phyloP scores from a whole-genome alignment of 1,284 basidiomycete genomes.

The Moniliophthora roreri region DNA sequence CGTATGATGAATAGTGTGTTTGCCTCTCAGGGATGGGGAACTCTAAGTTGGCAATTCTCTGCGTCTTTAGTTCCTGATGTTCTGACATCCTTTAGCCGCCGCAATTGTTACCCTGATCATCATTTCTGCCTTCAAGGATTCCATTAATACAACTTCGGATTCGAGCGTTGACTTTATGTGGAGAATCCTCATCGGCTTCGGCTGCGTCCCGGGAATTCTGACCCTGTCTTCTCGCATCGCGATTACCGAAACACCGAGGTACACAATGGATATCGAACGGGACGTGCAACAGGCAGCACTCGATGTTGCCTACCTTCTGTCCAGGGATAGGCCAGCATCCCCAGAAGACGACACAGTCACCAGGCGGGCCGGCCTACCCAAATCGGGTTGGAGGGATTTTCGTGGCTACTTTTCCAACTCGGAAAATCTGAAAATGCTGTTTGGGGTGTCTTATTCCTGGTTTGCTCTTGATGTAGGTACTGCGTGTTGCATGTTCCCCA shows the following conservation, averaged over 20 bases:
- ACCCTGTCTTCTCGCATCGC: constrained; percentile 78
- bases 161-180: constrained; percentile 56
- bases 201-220: constrained; percentile 62
- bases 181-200: constrained; percentile 71
- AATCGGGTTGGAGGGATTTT: constrained; percentile 69
- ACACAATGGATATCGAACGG: constrained; percentile 88
- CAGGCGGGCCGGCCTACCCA: constrained; percentile 62
- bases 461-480: constrained; percentile 68
- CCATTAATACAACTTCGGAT: constrained; percentile 50
- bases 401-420: constrained; percentile 55
- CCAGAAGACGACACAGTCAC: constrained; percentile 57
- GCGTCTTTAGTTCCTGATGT: no score
- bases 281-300: constrained; percentile 69
- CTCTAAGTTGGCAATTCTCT: no score
- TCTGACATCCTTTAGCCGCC: constrained; percentile 40
- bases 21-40: constrained; percentile 65
- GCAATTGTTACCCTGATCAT: constrained; percentile 70
- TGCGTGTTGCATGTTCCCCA: no score
- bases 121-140: constrained; percentile 65
- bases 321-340: constrained; percentile 47
- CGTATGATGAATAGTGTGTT: constrained; percentile 75
- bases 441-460: constrained; percentile 69
- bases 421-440: constrained; percentile 62
- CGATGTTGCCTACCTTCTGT: constrained; percentile 36
- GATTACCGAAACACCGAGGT: constrained; percentile 79